Conservation (phyloP, 352 stramenopile species). For the Phytopythium delawarense region DNA sequence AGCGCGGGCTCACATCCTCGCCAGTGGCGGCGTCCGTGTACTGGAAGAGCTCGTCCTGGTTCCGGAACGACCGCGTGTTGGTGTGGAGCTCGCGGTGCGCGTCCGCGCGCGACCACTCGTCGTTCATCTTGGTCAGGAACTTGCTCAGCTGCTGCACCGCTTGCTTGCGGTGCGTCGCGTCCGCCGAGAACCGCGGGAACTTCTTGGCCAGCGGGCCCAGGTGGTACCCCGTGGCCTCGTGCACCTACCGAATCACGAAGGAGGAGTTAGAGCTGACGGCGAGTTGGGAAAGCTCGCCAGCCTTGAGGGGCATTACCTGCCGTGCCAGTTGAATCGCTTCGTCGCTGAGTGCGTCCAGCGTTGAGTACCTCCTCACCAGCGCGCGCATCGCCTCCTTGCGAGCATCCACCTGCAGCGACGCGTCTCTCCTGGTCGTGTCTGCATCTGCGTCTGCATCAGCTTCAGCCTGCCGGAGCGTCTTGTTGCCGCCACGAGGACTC, state of each 20-base stretch:
- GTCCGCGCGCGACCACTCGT: constrained; percentile 42
- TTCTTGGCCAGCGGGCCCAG: constrained; percentile 32
- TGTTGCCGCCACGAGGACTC: too few relatives aligned
- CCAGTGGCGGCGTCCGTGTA: constrained; percentile 49
- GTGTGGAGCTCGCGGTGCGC: constrained; percentile 33
- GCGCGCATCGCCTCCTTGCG: constrained; percentile 11
- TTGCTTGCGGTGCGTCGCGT: constrained; percentile 43
- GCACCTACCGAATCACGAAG: constrained; percentile 14
- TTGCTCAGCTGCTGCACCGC: constrained; percentile 25
- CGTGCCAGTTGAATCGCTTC: constrained; percentile 38
- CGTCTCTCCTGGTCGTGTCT: not conserved
- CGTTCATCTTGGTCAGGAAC: constrained; percentile 50
- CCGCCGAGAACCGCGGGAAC: constrained; percentile 28
- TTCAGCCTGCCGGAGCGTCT: not conserved
- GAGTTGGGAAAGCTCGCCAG: not conserved
- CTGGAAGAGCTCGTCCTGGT: constrained; percentile 34
- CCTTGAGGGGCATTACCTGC: constrained; percentile 7
- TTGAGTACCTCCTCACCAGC: constrained; percentile 40
- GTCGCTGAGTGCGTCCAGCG: constrained; percentile 30
- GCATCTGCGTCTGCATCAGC: not conserved
- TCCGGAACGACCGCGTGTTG: constrained; percentile 21
- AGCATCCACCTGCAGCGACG: not conserved
- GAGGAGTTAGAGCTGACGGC: not conserved
- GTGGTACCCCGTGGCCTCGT: constrained; percentile 37
- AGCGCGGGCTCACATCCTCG: constrained; percentile 19